Conservation (phyloP, 805 yeast species). For the Metschnikowia lunata region DNA sequence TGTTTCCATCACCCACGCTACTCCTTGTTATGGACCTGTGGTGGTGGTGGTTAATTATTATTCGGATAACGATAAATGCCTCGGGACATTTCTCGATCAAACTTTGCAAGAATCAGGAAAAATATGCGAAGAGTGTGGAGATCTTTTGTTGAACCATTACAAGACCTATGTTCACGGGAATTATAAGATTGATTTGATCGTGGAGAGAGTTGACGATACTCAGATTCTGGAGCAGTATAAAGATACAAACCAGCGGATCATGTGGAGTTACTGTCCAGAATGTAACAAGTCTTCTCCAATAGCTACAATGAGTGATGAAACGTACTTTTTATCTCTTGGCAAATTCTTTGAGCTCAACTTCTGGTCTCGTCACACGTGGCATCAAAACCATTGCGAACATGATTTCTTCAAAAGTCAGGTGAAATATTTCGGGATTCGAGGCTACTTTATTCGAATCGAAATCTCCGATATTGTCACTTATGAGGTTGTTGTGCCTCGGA, state of each 20-base stretch:
- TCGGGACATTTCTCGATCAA: conserved; percentile 86
- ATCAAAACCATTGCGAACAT: conserved; percentile 61
- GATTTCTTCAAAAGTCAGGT: conserved; percentile 79
- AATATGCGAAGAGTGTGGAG: conserved; percentile 78
- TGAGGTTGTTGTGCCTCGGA: conserved; percentile 74
- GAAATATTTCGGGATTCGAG: conserved; percentile 78
- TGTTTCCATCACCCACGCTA: conserved; percentile 77
- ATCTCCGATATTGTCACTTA: conserved; percentile 70
- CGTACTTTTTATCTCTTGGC: conserved; percentile 91
- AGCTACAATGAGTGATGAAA: conserved; percentile 74
- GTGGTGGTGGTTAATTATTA: conserved; percentile 80
- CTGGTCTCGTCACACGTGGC: conserved; percentile 46
- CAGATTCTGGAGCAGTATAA: conserved; percentile 19
- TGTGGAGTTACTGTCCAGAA: conserved; percentile 87
- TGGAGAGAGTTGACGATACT: conserved; percentile 46
- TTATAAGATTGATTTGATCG: conserved; percentile 73
- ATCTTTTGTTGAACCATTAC: conserved; percentile 65
- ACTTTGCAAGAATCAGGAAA: conserved; percentile 62
- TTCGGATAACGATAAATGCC: conserved; percentile 83
- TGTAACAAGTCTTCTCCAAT: conserved; percentile 77
- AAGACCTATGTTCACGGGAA: conserved; percentile 85
- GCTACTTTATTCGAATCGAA: conserved; percentile 73
- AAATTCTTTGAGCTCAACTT: conserved; percentile 84
- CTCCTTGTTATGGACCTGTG: conserved; percentile 92
- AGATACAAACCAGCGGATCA: conserved; percentile 54